Conservation (phyloP, 2,329 filamentous ascomycete genomes). For the Graphium sp. region DNA sequence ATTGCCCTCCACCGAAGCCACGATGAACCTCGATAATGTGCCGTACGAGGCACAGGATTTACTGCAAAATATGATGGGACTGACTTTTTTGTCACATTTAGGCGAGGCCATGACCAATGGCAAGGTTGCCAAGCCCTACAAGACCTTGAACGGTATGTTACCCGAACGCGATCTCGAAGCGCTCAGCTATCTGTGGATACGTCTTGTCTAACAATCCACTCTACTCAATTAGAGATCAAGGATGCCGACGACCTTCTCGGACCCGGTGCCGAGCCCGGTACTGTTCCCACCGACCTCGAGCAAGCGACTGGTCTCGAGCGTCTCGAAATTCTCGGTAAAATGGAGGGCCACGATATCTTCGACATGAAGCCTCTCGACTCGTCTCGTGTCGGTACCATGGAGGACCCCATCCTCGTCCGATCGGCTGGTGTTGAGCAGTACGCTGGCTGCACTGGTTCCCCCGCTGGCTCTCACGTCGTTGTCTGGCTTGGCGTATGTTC, state of each 20-base stretch:
- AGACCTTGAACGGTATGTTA: conserved; percentile 27
- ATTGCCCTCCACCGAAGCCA: conserved; percentile 2
- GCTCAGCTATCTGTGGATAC: conserved; percentile 8
- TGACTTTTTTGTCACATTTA: conserved; percentile 9
- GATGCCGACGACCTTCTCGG: conserved; percentile 65
- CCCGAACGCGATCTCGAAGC: background rate
- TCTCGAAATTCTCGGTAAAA: conserved; percentile 97
- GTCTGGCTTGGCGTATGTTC: conserved; percentile 73
- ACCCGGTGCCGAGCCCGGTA: conserved; percentile 66
- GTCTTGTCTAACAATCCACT: conserved; percentile 8
- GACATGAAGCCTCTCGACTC: conserved; percentile 95
- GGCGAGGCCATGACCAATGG: conserved; percentile 23
- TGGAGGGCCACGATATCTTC: conserved; percentile 95
- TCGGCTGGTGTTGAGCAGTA: conserved; percentile 94
- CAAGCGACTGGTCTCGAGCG: conserved; percentile 96
- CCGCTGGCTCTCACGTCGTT: conserved; percentile 79
- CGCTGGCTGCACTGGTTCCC: conserved; percentile 85
- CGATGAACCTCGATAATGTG: conserved; percentile 3
- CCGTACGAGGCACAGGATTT: conserved; percentile 1
- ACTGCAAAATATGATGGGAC: conserved; percentile 8
- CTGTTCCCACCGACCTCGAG: conserved; percentile 84
- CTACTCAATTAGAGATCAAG: conserved; percentile 93
- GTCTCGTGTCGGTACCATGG: conserved; percentile 76
- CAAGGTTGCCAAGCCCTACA: conserved; percentile 27
- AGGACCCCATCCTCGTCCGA: conserved; percentile 80